Conservation (phyloP, 331 rosid species). For the Pyracantha coccinea region DNA sequence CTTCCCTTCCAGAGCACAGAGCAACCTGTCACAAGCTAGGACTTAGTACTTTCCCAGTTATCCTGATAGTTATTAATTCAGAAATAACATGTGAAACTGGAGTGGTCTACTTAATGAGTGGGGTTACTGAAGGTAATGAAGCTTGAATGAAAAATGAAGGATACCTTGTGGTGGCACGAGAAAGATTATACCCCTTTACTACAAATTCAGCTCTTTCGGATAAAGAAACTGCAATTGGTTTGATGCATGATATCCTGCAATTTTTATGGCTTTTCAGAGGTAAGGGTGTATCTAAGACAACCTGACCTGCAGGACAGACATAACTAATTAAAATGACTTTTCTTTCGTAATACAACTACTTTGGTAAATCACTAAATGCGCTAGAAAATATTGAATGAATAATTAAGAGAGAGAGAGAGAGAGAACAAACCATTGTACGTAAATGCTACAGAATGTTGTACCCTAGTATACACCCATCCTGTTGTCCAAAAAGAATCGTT, state of each 20-base stretch:
- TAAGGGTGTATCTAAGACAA: conserved; percentile 68
- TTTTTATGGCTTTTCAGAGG: conserved; percentile 36
- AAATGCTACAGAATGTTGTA: conserved; percentile 60
- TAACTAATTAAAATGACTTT: background rate
- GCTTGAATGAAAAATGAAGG: background rate
- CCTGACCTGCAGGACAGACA: conserved; percentile 55
- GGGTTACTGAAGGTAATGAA: too few relatives aligned
- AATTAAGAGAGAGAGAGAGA: background rate
- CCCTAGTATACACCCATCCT: conserved; percentile 76
- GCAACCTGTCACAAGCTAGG: conserved; percentile 46
- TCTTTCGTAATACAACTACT: background rate
- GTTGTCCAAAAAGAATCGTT: conserved; percentile 69
- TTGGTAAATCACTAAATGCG: background rate
- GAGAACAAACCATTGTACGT: conserved; percentile 53
- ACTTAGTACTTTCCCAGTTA: background rate
- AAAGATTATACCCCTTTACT: conserved; percentile 69
- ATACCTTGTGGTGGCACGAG: conserved; percentile 56
- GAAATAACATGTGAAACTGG: background rate
- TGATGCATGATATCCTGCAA: conserved; percentile 55
- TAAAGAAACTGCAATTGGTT: conserved; percentile 76
- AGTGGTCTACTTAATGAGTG: background rate
- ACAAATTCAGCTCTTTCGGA: conserved; percentile 43
- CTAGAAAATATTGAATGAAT: background rate
- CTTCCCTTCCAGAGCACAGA: conserved; percentile 82
- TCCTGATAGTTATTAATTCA: background rate